Percentiles rank a stretch among this genome's conserved stretches.
Evolutionary conservation across 257 asterid genomes (phyloP).

Genomic region (Avicennia marina): DNA sequence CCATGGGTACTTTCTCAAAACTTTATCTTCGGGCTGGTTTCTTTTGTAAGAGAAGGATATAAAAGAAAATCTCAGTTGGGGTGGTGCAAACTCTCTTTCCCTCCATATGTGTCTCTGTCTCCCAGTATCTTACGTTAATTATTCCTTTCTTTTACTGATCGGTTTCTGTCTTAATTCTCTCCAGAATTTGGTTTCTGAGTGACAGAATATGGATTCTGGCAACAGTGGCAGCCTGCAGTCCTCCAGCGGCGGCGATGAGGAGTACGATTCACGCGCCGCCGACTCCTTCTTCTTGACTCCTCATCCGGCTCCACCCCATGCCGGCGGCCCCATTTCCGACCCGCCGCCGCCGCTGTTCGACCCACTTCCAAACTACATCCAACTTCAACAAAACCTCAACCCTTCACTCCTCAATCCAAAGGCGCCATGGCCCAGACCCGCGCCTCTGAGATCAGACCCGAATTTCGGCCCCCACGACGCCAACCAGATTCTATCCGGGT

Average conservation of each 20-base stretch:
- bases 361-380: conserved; percentile 41
- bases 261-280: conserved; percentile 68
- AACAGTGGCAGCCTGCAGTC: conserved; percentile 68
- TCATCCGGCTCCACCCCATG: conserved; percentile 6
- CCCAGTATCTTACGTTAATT: conserved; percentile 18
- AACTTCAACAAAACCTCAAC: conserved; percentile 8
- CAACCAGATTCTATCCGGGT: conserved; percentile 12
- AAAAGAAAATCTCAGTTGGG: conserved; percentile 20
- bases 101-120: conserved; percentile 36
- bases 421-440: conserved; percentile 32
- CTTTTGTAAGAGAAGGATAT: no score
- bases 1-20: conserved; percentile 30
- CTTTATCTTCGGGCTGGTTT: no score
- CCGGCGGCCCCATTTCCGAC: conserved; percentile 17
- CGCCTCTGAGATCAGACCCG: conserved; percentile 28
- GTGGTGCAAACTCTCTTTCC: conserved; percentile 35
- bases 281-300: conserved; percentile 24
- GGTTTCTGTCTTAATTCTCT: conserved; percentile 2
- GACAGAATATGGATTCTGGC: conserved; percentile 47
- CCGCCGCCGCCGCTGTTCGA: conserved; percentile 31
- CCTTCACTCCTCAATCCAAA: conserved; percentile 25
- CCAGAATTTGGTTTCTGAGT: conserved; percentile 17
- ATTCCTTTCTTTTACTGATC: neutral
- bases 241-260: conserved; percentile 68
- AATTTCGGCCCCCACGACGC: conserved; percentile 9